These are phyloP conservation scores for Pilobolus umbonatus DNA, from an alignment of 192 early-diverging fungal species.

Conservation along the genomic window DNA sequence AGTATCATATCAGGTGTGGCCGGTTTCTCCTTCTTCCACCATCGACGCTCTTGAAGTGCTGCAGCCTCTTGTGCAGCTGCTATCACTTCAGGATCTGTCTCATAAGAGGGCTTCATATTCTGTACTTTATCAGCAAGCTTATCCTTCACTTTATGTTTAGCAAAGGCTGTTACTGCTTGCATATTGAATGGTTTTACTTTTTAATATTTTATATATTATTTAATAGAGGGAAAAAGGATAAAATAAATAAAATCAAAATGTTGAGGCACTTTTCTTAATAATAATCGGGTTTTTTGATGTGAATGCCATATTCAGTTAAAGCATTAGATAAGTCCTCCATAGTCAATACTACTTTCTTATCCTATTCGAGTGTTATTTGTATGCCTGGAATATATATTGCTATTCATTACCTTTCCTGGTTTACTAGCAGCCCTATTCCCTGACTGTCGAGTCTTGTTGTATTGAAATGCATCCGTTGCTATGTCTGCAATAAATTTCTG, in stretches of 20 bases:
- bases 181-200: no score
- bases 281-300: conserved; percentile 94
- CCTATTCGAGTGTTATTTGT: conserved; percentile 35
- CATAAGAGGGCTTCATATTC: neutral
- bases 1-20: conserved; percentile 23
- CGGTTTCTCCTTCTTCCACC: conserved; percentile 20
- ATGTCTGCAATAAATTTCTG: conserved; percentile 88
- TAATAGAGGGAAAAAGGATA: neutral
- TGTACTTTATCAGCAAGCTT: neutral
- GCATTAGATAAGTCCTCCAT: conserved; percentile 92
- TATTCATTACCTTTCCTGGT: conserved; percentile 13
- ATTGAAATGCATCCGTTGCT: conserved; percentile 81
- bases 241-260: conserved; percentile 3
- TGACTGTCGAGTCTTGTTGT: conserved; percentile 70
- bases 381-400: neutral
- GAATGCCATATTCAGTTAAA: conserved; percentile 88
- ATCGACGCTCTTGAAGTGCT: neutral
- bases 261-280: conserved; percentile 46
- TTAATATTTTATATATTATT: neutral
- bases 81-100: conserved; percentile 21
- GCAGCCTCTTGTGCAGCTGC: conserved; percentile 22
- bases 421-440: conserved; percentile 37
- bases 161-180: conserved; percentile 1
- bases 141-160: conserved; percentile 7
- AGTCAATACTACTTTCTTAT: conserved; percentile 81